Evolutionary conservation across 1,284 basidiomycete species (phyloP).

Genomic region (Coniferiporia weirii): DNA sequence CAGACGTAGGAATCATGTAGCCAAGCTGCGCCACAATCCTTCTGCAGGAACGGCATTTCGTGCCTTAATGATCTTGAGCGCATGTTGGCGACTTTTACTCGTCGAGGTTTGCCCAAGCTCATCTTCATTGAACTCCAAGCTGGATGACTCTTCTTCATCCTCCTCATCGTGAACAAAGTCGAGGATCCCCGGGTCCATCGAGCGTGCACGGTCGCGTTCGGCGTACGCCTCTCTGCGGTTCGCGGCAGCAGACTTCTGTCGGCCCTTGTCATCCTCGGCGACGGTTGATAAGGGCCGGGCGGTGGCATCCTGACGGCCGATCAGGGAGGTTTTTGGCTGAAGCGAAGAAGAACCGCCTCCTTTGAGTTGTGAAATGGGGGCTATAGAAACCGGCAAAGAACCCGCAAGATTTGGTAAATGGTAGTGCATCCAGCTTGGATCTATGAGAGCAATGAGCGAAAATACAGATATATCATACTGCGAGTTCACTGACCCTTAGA

Average conservation of each 20-base stretch:
- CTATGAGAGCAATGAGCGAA: neutral
- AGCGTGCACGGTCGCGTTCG: constrained; percentile 56
- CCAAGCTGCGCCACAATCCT: constrained; percentile 69
- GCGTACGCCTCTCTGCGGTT: constrained; percentile 58
- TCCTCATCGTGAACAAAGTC: constrained; percentile 48
- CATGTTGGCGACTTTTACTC: constrained; percentile 49
- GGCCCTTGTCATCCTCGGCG: constrained; percentile 12
- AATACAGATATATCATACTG: neutral
- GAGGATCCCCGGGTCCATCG: constrained; percentile 61
- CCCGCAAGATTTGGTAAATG: constrained; percentile 30
- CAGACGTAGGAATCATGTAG: neutral
- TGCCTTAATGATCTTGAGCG: constrained; percentile 61
- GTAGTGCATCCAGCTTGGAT: constrained; percentile 11
- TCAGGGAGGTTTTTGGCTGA: constrained; percentile 43
- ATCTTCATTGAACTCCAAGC: constrained; percentile 25
- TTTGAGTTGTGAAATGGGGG: constrained; percentile 32
- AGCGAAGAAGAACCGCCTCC: constrained; percentile 45
- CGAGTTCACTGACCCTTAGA: constrained; percentile 1
- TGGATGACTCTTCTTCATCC: constrained; percentile 31
- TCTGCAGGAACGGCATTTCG: constrained; percentile 54
- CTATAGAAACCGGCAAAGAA: constrained; percentile 60
- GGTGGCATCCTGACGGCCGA: constrained; percentile 30
- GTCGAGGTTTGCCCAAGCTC: constrained; percentile 26
- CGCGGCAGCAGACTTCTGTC: constrained; percentile 37
- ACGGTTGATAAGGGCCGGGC: constrained; percentile 25